Conservation (phyloP, 2,329 filamentous ascomycete species). For the Lecanosticta acicola region DNA sequence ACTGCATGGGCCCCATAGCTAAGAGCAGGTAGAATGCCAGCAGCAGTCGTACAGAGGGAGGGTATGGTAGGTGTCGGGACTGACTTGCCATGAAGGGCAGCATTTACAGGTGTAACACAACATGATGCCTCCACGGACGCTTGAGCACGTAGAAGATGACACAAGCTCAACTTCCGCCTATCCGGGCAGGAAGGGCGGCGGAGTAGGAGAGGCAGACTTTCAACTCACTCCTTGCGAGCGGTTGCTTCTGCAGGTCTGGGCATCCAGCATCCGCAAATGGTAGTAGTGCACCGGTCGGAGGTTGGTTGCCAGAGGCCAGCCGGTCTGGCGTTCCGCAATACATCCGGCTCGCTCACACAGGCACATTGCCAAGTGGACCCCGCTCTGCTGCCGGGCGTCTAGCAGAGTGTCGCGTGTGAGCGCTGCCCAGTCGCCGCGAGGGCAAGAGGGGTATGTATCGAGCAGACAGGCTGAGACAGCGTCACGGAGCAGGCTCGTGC, state of each 20-base stretch:
- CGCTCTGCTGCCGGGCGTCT: neutral
- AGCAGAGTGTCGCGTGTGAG: neutral
- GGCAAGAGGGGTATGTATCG: neutral
- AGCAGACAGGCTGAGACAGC: neutral
- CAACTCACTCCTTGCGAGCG: too few species aligned
- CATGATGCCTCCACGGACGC: neutral
- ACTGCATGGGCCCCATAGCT: neutral
- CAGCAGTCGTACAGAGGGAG: neutral
- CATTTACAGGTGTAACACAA: neutral
- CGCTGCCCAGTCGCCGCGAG: neutral
- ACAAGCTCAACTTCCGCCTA: neutral
- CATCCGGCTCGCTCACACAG: constrained; percentile 7
- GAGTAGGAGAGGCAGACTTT: neutral
- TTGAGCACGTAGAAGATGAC: neutral
- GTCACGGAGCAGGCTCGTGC: constrained; percentile 1
- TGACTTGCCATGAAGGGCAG: neutral
- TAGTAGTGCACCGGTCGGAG: too few species aligned
- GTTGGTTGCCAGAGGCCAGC: too few species aligned
- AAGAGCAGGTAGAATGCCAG: neutral
- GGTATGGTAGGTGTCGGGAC: neutral
- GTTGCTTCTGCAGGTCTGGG: constrained; percentile 15
- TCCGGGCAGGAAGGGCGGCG: neutral
- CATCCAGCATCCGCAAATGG: too few species aligned
- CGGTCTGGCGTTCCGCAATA: constrained; percentile 25
- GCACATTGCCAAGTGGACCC: neutral